These are phyloP conservation scores for Articulospora tetracladia DNA, from an alignment of 495 filamentous ascomycete genomes.

Conservation along the genomic window DNA sequence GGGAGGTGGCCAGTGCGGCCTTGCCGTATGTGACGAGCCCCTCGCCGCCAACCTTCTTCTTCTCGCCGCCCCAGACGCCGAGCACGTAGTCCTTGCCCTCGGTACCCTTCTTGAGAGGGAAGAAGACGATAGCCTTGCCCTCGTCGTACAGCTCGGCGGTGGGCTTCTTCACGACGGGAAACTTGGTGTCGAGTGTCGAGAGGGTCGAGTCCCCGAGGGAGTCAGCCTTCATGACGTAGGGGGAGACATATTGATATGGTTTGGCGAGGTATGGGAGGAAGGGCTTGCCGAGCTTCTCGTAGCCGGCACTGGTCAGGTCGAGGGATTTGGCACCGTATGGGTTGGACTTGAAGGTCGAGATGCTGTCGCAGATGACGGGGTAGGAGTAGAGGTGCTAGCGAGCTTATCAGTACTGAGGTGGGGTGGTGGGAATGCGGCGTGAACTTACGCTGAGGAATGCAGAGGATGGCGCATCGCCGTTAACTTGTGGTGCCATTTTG, in stretches of 20 bases:
- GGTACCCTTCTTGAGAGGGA: conserved; percentile 61
- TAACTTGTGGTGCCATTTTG: conserved; percentile 48
- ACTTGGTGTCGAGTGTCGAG: conserved; percentile 66
- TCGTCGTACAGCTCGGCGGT: conserved; percentile 70
- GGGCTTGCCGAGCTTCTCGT: conserved; percentile 63
- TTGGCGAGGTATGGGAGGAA: conserved; percentile 71
- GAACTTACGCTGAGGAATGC: conserved; percentile 63
- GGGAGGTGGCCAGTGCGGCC: conserved; percentile 68
- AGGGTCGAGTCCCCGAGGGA: conserved; percentile 72
- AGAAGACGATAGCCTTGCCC: conserved; percentile 57
- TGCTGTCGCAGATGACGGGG: conserved; percentile 76
- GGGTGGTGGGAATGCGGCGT: not conserved
- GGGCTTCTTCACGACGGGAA: conserved; percentile 87
- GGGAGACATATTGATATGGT: conserved; percentile 73
- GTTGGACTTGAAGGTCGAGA: conserved; percentile 72
- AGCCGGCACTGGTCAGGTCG: conserved; percentile 63
- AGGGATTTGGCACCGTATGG: conserved; percentile 79
- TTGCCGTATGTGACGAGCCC: conserved; percentile 65
- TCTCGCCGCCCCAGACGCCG: conserved; percentile 67
- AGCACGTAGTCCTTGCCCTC: conserved; percentile 74
- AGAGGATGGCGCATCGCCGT: conserved; percentile 63
- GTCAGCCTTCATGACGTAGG: conserved; percentile 82
- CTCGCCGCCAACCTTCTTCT: conserved; percentile 70
- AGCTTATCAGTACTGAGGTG: conserved; percentile 15
- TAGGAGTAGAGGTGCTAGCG: conserved; percentile 77